Evolutionary conservation across 768 basidiomycete genomes (phyloP).

Genomic region (Mycena capillaripes): DNA sequence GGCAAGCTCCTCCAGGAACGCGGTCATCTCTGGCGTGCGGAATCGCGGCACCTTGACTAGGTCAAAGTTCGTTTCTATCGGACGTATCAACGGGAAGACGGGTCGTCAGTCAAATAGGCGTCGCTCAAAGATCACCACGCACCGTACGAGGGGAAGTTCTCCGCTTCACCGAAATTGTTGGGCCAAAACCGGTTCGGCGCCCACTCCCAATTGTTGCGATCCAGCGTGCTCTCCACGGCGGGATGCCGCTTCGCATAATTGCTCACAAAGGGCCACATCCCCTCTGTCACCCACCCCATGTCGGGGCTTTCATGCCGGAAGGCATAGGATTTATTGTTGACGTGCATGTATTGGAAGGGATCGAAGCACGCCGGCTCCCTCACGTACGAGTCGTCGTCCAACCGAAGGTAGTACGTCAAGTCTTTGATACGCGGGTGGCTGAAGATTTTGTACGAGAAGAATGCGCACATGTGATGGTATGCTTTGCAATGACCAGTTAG

Average conservation of each 20-base stretch:
- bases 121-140: too few species aligned
- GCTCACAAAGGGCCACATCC: conserved; percentile 34
- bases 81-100: too few species aligned
- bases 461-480: conserved; percentile 40
- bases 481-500: conserved; percentile 24
- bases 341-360: conserved; percentile 37
- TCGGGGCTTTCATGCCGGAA: conserved; percentile 25
- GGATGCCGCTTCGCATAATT: conserved; percentile 31
- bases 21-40: conserved; percentile 28
- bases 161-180: conserved; percentile 1
- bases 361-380: conserved; percentile 32
- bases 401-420: conserved; percentile 38
- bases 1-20: conserved; percentile 31
- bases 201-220: conserved; percentile 28
- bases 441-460: conserved; percentile 38
- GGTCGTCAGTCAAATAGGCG: too few species aligned
- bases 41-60: conserved; percentile 32
- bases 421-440: conserved; percentile 34
- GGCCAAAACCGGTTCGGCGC: conserved; percentile 4
- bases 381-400: conserved; percentile 37
- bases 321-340: conserved; percentile 31
- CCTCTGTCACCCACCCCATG: conserved; percentile 27
- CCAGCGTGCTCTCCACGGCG: conserved; percentile 19
- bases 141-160: conserved; percentile 24
- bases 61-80: conserved; percentile 33